Base-by-base conservation (phyloP, 2,329 filamentous ascomycete species). In the Ophiocordyceps camponoti-floridani region DNA sequence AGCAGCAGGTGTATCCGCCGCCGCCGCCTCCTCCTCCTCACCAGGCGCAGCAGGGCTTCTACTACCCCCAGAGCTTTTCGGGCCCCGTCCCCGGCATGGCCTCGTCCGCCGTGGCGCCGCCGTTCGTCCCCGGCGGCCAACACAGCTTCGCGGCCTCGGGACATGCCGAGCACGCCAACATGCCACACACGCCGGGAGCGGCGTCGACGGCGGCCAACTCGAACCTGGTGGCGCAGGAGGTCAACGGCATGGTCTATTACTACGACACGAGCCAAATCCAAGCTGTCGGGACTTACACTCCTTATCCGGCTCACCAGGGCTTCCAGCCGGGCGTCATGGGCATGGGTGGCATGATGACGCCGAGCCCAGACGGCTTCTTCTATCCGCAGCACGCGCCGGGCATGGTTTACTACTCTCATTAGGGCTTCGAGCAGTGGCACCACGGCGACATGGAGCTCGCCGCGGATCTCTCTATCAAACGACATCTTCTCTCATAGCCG, bases 221-320 rank as follows among this genome's bases (percentile, higher is more conserved):
- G 16, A 73, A 68, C 50, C 59, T 77, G 40, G 73, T 82, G 42
- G 85, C 86, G 0, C 88, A 95, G 60, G 89, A 96, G 65, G 79
- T 81, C 50, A 94, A 94, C 53, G 91, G 91, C 49, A 96, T 93
- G 74, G 87, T 94, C 1, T 96, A 94, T 61, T 98, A 94, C 59
- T 88, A 87, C 54, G 84, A 94, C 56, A 73, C 84, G 8, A 72
- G 79, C n/a, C 81, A 87, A 56, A 66, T 88, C 42, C 67, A 75
- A 26, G 64, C 72, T 1, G 65, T 75, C 50, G 58, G 65, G 43
- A 54, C 59, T 18, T 75, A 73, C 50, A 63, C 67, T 28, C 46
- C 63, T 1, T 73, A 71, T 49, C 65, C 68, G 45, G 56, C 68
- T 7, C 59, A 68, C 37, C 72, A 68, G 47, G 58, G 67, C 45